Conservation (phyloP, 768 basidiomycete genomes). For the Tylopilus balloui region DNA sequence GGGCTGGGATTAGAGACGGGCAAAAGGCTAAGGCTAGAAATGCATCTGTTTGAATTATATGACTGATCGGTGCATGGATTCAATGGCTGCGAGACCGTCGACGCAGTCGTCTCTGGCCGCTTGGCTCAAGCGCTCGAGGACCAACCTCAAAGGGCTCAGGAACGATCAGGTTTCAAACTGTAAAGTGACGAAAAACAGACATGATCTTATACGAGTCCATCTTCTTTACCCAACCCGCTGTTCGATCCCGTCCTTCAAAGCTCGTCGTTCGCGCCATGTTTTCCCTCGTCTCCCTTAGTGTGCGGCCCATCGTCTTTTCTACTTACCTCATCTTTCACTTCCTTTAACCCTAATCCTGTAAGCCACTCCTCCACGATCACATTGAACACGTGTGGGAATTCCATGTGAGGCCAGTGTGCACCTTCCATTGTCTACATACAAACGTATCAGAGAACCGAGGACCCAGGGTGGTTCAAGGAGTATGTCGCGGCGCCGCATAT, state of each 20-base stretch:
- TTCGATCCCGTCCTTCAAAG: constrained; percentile 8
- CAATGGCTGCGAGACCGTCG: too few species aligned
- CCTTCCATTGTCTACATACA: constrained; percentile 43
- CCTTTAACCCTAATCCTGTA: constrained; percentile 4
- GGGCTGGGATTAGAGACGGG: constrained; percentile 36
- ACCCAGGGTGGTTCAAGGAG: constrained; percentile 15
- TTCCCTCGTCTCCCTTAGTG: not conserved
- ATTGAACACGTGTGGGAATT: constrained; percentile 53
- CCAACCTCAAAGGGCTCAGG: too few species aligned
- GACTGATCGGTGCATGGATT: too few species aligned
- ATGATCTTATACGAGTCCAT: not conserved
- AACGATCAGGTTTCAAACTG: too few species aligned
- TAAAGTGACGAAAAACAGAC: not conserved
- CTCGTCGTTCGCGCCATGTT: constrained; percentile 8
- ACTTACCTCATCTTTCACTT: not conserved
- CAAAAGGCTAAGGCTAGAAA: constrained; percentile 6
- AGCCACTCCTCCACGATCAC: constrained; percentile 51
- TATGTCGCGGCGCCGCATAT: not conserved
- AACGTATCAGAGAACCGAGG: constrained; percentile 35
- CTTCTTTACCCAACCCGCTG: not conserved
- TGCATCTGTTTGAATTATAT: not conserved
- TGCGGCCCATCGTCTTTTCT: not conserved
- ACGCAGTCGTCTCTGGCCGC: too few species aligned
- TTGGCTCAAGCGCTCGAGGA: too few species aligned
- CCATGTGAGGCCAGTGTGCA: constrained; percentile 68